Conservation (phyloP, 2,329 filamentous ascomycete species). For the Aulographum hederae region DNA sequence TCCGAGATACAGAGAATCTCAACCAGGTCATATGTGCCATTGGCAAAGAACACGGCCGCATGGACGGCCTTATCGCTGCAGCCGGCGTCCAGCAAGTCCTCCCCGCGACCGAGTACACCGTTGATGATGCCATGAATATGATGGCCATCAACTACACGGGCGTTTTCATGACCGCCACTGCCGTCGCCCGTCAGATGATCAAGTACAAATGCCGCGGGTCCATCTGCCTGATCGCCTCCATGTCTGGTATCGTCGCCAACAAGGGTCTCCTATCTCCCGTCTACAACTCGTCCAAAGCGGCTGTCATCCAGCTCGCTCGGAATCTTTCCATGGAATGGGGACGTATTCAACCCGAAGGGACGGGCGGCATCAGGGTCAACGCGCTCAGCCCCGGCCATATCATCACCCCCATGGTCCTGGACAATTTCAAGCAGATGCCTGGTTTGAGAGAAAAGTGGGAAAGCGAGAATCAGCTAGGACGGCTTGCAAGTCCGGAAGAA, state of each 20-base stretch:
- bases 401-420: slow-evolving; percentile 16
- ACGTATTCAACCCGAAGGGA: slow-evolving; percentile 5
- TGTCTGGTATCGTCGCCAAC: slow-evolving; percentile 31
- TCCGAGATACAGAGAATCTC: slow-evolving; percentile 18
- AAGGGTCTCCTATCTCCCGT: slow-evolving; percentile 16
- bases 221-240: slow-evolving; percentile 31
- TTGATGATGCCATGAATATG: slow-evolving; percentile 22
- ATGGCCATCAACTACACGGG: slow-evolving; percentile 32
- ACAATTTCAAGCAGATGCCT: slow-evolving; percentile 13
- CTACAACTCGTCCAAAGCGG: slow-evolving; percentile 4
- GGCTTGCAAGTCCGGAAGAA: slow-evolving; percentile 17
- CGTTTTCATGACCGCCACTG: slow-evolving; percentile 28
- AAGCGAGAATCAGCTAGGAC: slow-evolving; percentile 15
- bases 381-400: slow-evolving; percentile 16
- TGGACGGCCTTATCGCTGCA: slow-evolving; percentile 13
- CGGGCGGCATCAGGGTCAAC: slow-evolving; percentile 14
- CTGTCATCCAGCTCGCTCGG: slow-evolving; percentile 1
- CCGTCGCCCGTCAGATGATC: slow-evolving; percentile 29
- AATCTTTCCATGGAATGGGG: slow-evolving; percentile 2
- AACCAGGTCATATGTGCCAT: slow-evolving; percentile 10
- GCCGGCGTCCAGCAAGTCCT: slow-evolving; percentile 13
- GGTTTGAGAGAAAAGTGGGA: slow-evolving; percentile 12
- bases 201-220: slow-evolving; percentile 27
- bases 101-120: slow-evolving; percentile 14
- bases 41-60: slow-evolving; percentile 9